Conservation (phyloP, 495 filamentous ascomycete genomes). For the Aspergillus coremiiformis region DNA sequence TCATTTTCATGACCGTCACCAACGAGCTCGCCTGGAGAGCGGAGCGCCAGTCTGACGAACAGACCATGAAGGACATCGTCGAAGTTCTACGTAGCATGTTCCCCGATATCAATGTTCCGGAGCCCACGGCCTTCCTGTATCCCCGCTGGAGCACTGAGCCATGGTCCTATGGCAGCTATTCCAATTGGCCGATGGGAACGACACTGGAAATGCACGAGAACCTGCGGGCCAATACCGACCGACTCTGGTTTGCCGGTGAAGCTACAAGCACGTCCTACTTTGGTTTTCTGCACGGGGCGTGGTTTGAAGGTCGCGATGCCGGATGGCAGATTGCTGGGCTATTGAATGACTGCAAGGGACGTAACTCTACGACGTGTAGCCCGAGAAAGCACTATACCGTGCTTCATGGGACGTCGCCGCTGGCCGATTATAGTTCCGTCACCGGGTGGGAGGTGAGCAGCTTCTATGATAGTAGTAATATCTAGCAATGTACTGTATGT, state of each 20-base stretch:
- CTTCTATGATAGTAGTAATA: slow-evolving; percentile 7
- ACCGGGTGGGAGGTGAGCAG: slow-evolving; percentile 31
- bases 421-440: slow-evolving; percentile 10
- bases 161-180: slow-evolving; percentile 65
- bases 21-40: slow-evolving; percentile 51
- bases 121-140: slow-evolving; percentile 62
- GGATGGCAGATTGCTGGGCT: slow-evolving; percentile 44
- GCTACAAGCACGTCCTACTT: slow-evolving; percentile 62
- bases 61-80: slow-evolving; percentile 54
- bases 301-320: slow-evolving; percentile 51
- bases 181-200: slow-evolving; percentile 63
- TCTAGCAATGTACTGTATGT: slow-evolving; percentile 5
- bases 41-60: slow-evolving; percentile 56
- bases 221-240: slow-evolving; percentile 57
- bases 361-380: neutral
- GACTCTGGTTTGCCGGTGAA: slow-evolving; percentile 67
- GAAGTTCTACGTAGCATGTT: slow-evolving; percentile 61
- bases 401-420: slow-evolving; percentile 24
- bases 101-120: slow-evolving; percentile 50
- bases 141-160: slow-evolving; percentile 61
- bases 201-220: slow-evolving; percentile 66
- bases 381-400: slow-evolving; percentile 1
- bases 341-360: slow-evolving; percentile 1
- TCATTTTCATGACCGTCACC: slow-evolving; percentile 66
- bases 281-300: slow-evolving; percentile 66